Base-by-base conservation (phyloP, 148 eudicot species). In the Tetragonia tetragonoides region DNA sequence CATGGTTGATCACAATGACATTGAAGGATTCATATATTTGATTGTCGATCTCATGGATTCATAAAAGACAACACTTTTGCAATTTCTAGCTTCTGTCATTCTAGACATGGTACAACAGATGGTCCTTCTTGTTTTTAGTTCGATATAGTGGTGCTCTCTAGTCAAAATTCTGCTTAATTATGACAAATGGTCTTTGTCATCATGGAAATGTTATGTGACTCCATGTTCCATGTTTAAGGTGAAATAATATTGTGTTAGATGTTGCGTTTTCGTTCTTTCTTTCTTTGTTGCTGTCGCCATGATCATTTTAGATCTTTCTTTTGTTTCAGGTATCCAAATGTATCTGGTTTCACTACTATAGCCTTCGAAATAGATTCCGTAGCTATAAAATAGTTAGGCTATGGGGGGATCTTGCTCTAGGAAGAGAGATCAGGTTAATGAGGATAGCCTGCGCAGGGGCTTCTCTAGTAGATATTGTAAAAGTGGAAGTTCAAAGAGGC, bases 341-440 rank as follows among this genome's bases (percentile, higher is more conserved):
- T 8, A 16, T 75, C 15, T 21, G 40, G 51, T 16, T 37, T 38
- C n/a, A 5, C 3, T 24, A 23, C 7, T 18, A n/a, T 63, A 34
- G 41, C 51, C 20, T 20, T 66, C 39, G 46, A 65, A 67, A 5
- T 59, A 56, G 67, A 53, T 46, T 37, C 23, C 20, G 10, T 60
- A 5, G 77, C 65, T 53, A 21, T 79, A 49, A 23, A 23, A 73
- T 38, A 75, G 63, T 79, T 61, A 47, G 14, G 47, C 62, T 46
- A 93, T 93, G 93, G 96, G 96, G 46, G 88, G 93, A 77, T 85
- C 82, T 76, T 93, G 96, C 83, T 93, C 96, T 17, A 90, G 94
- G 85, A 93, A 90, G 86, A 86, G 87, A 64, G 88, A 82, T 82
- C 87, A 81, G 46, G 89, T 76, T 34, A 77, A 84, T 46, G 95